Conservation (phyloP, 2,329 filamentous ascomycete genomes). For the Didymellaceae sp. region DNA sequence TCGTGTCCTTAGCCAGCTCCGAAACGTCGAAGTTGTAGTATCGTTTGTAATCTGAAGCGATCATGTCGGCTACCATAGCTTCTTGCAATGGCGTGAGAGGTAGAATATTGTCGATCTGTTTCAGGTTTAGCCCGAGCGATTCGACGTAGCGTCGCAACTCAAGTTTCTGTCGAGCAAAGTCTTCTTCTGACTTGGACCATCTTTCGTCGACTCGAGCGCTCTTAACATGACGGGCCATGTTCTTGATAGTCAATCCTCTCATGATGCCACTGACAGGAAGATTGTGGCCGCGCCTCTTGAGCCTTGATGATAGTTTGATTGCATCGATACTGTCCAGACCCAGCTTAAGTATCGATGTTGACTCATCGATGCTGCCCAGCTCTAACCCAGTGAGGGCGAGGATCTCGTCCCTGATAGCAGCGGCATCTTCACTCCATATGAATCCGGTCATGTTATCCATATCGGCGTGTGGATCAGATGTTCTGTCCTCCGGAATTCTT, state of each 20-base stretch:
- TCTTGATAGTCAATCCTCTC: conserved; percentile 70
- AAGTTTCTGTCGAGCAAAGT: conserved; percentile 29
- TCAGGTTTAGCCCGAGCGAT: conserved; percentile 43
- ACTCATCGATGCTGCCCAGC: conserved; percentile 59
- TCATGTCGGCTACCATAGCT: conserved; percentile 82
- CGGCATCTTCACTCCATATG: conserved; percentile 64
- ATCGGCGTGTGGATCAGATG: not conserved
- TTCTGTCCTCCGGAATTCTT: not conserved
- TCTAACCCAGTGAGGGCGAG: conserved; percentile 65
- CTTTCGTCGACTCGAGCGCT: not conserved
- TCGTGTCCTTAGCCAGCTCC: conserved; percentile 61
- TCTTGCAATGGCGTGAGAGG: conserved; percentile 87
- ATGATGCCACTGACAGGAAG: conserved; percentile 80
- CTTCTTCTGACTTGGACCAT: conserved; percentile 6
- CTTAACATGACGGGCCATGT: conserved; percentile 56
- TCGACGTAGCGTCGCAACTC: conserved; percentile 51
- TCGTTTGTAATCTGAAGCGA: conserved; percentile 71
- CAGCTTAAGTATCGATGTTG: conserved; percentile 76
- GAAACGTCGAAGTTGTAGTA: conserved; percentile 90
- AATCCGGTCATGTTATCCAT: conserved; percentile 48
- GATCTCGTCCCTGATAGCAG: conserved; percentile 66
- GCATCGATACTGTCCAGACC: conserved; percentile 92
- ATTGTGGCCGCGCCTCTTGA: conserved; percentile 66
- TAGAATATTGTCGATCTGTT: conserved; percentile 64
- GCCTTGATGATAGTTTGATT: conserved; percentile 78